Evolutionary conservation across 2,329 filamentous ascomycete genomes (phyloP).

Genomic region (Trichothecium sympodiale): DNA sequence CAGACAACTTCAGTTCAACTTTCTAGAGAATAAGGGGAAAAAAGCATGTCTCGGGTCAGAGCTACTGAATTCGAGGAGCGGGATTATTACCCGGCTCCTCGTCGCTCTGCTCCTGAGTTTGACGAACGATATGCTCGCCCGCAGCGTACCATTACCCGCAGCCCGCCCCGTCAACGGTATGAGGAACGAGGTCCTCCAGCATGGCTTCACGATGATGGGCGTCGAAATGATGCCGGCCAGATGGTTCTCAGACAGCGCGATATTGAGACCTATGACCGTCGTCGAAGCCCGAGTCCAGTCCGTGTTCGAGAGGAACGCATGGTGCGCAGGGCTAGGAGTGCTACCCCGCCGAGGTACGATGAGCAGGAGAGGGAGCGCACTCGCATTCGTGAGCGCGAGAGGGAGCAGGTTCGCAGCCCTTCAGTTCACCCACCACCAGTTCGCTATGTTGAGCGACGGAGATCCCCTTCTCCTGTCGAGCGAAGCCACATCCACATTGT

Average conservation of each 20-base stretch:
- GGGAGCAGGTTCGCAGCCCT: slow-evolving; percentile 26
- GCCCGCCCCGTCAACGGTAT: slow-evolving; percentile 19
- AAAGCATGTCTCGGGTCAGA: slow-evolving; percentile 2
- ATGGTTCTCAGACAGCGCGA: slow-evolving; percentile 45
- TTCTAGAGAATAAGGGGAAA: background rate
- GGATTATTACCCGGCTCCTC: slow-evolving; percentile 27
- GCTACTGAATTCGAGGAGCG: slow-evolving; percentile 33
- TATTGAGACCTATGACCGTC: slow-evolving; percentile 42
- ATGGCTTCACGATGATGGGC: slow-evolving; percentile 39
- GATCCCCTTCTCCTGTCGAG: slow-evolving; percentile 25
- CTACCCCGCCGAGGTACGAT: slow-evolving; percentile 20
- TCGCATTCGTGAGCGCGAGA: slow-evolving; percentile 27
- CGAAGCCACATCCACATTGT: slow-evolving; percentile 38
- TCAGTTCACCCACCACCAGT: slow-evolving; percentile 17
- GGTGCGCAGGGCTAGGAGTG: slow-evolving; percentile 30
- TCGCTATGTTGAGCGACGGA: slow-evolving; percentile 28
- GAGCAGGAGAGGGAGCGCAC: slow-evolving; percentile 16
- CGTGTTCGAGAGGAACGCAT: slow-evolving; percentile 31
- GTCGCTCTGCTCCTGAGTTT: slow-evolving; percentile 21
- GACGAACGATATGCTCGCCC: slow-evolving; percentile 9
- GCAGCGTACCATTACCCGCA: slow-evolving; percentile 12
- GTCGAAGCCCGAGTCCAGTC: slow-evolving; percentile 28
- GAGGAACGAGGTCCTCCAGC: slow-evolving; percentile 27
- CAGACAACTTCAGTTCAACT: background rate
- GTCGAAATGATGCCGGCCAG: slow-evolving; percentile 35